Base-by-base conservation (phyloP, 2,329 filamentous ascomycete species). In the Sporothrix luriei region DNA sequence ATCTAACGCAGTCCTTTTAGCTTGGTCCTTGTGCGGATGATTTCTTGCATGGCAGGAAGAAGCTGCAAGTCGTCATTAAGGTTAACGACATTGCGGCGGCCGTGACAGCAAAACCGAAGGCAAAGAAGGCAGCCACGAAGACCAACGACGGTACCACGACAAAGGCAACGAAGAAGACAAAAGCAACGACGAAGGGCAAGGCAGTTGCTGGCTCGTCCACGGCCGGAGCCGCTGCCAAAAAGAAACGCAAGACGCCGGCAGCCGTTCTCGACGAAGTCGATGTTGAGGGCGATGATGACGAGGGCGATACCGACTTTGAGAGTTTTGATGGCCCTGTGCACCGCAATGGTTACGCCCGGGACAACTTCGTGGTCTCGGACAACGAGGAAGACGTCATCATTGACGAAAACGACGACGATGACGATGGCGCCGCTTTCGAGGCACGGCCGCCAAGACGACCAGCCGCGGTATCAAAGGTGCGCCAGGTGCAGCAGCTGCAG, bases 41-140 rank as follows among this genome's bases (percentile, higher is more conserved):
- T 7, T 88, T 86, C 71, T 74, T 86, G 19, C 74, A 72, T 0
- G 81, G 82, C 2, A 78, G 78, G 69, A 82, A 79, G 24, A 82
- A 81, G 75, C 79, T 88, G 33, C 70, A 77, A 43, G 73, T 83
- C 73, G 78, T 79, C 72, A 79, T 78, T 76, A 80, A 80, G 75
- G 75, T 75, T 73, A 77, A 73, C 73, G 76, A 77, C 26, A 69
- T 62, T 64, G 61, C 26, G 10, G 29, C 54, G 38, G 48, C 43
- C 16, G 54, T 24, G 0, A 24, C 33, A 24, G 49, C 68, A 21
- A 68, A 62, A 29, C 19, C 26, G 6, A 69, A 66, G 21, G 64
- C 48, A 24, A 54, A 49, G 10, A 57, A 66, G 54, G 59, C 65
- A 26, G 16, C 69, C 19, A 29, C 51, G 1, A 61, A 46, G 13